Evolutionary conservation across 768 basidiomycete genomes (phyloP).

Genomic region (Boletus reticuloceps): DNA sequence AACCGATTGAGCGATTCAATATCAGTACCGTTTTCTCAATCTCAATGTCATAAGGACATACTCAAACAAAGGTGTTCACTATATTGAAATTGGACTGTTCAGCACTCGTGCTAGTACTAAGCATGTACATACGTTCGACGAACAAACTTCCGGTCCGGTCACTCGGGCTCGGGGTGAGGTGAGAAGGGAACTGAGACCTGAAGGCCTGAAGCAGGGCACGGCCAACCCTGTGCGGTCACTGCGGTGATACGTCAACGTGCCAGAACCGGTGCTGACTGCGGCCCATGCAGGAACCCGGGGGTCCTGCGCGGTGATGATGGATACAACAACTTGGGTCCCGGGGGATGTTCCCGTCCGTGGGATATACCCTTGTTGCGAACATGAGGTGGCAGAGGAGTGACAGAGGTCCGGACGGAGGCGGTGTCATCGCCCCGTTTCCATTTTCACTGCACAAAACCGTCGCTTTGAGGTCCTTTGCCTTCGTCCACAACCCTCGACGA

Average conservation of each 20-base stretch:
- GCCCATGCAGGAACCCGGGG: background rate
- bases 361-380: background rate
- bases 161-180: too few relatives aligned
- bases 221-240: background rate
- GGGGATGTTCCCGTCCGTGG: too few relatives aligned
- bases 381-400: constrained; percentile 21
- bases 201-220: too few relatives aligned
- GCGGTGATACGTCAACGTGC: background rate
- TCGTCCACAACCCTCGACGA: constrained; percentile 19
- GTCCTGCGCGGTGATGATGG: background rate
- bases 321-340: too few relatives aligned
- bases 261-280: constrained; percentile 7
- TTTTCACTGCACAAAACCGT: constrained; percentile 27
- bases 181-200: too few relatives aligned
- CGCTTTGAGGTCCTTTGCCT: constrained; percentile 13
- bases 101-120: too few relatives aligned
- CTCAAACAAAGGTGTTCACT: too few relatives aligned
- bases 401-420: constrained; percentile 27
- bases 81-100: too few relatives aligned
- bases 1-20: constrained; percentile 9
- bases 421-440: constrained; percentile 34
- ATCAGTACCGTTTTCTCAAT: background rate
- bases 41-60: background rate
- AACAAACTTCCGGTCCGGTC: too few relatives aligned
- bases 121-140: too few relatives aligned